A percentile compares a stretch with the other conserved stretches of the same genome.
phyloP scores from a whole-genome alignment of 2,329 filamentous ascomycete genomes.

The Botrytis fragariae region DNA sequence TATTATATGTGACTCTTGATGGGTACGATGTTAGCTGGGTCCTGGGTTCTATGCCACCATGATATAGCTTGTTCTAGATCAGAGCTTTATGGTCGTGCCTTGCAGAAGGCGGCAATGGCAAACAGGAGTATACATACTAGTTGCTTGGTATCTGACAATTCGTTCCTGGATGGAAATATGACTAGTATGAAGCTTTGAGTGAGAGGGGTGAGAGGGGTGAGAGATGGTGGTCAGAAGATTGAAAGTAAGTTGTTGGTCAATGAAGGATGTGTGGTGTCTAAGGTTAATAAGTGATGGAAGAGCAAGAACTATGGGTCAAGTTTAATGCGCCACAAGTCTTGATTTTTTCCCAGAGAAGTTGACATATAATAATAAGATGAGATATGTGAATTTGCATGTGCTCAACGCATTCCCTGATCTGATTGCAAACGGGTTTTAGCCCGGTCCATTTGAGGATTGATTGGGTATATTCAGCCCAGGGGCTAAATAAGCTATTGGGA shows the following conservation, averaged over 20 bases:
- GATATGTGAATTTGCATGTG: constrained; percentile 18
- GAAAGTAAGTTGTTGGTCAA: background rate
- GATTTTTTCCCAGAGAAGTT: background rate
- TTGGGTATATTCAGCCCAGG: background rate
- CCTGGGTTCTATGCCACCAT: background rate
- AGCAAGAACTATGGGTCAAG: constrained; percentile 2
- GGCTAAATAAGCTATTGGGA: background rate
- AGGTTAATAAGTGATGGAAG: constrained; percentile 12
- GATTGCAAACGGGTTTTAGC: constrained; percentile 11
- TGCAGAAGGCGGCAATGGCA: constrained; percentile 18
- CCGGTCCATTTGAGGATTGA: background rate
- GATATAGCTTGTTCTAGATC: background rate
- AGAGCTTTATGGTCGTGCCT: constrained; percentile 20
- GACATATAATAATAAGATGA: background rate
- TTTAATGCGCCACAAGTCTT: background rate
- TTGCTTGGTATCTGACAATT: background rate
- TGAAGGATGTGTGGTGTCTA: background rate
- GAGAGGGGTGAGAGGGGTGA: background rate
- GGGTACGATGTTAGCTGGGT: background rate
- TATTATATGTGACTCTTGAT: constrained; percentile 1
- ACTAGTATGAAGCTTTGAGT: background rate
- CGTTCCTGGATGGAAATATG: background rate
- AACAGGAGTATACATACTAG: constrained; percentile 9
- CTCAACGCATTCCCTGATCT: background rate
- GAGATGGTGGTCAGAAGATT: constrained; percentile 5